These are phyloP conservation scores for Danielozyma ontarioensis DNA, from an alignment of 805 yeast species.

Conservation along the genomic window DNA sequence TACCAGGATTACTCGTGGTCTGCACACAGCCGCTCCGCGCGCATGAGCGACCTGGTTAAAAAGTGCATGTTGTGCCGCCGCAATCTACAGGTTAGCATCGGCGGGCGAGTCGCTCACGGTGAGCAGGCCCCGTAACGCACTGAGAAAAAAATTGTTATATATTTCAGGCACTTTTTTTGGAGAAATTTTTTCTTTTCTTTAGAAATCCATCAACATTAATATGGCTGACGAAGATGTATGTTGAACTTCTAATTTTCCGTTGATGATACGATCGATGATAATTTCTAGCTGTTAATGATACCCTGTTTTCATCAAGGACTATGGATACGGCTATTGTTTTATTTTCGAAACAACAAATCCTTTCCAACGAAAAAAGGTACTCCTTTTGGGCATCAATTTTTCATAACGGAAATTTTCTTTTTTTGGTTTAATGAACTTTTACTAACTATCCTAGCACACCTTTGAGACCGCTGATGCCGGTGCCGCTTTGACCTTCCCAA, in stretches of 20 bases:
- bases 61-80: not conserved
- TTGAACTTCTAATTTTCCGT: constrained; percentile 3
- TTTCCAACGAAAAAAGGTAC: no score
- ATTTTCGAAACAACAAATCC: no score
- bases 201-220: constrained; percentile 12
- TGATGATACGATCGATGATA: no score
- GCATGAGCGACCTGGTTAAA: not conserved
- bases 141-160: constrained; percentile 2
- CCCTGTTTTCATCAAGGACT: no score
- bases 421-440: constrained; percentile 10
- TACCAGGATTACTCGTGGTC: constrained; percentile 1
- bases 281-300: no score
- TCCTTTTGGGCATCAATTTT: no score
- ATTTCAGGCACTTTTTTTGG: constrained; percentile 12
- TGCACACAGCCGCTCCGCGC: constrained; percentile 1
- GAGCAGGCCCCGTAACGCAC: constrained; percentile 2
- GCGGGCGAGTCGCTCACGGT: constrained; percentile 6
- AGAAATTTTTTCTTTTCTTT: constrained; percentile 13
- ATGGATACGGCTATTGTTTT: no score
- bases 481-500: constrained; percentile 97
- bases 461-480: constrained; percentile 99
- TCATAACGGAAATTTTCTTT: no score
- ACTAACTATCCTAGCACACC: constrained; percentile 59
- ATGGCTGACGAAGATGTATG: constrained; percentile 43
- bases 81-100: not conserved